Conservation (phyloP, 2,329 filamentous ascomycete species). For the Talaromyces sp. region DNA sequence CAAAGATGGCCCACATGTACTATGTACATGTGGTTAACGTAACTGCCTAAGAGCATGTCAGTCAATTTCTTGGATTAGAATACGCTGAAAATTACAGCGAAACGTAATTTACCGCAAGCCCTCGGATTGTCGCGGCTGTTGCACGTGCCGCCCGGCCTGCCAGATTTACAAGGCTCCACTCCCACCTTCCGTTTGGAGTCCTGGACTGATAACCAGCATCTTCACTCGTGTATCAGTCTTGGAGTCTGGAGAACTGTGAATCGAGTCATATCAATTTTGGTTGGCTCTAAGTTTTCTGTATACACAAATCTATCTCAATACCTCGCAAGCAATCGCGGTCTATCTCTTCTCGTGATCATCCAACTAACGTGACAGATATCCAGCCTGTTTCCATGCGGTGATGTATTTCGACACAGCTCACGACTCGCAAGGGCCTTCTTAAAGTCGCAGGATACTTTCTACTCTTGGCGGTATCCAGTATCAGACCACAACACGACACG, state of each 20-base stretch:
- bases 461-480: background rate
- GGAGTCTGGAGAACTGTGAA: background rate
- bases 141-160: conserved; percentile 9
- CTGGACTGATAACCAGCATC: no score
- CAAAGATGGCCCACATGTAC: background rate
- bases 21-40: background rate
- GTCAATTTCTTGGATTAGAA: background rate
- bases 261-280: background rate
- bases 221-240: background rate
- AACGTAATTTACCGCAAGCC: background rate
- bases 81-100: background rate
- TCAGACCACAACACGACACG: background rate
- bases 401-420: background rate
- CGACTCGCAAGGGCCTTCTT: background rate
- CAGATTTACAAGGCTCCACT: background rate
- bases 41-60: background rate
- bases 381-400: background rate
- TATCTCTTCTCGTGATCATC: background rate
- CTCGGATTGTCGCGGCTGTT: conserved; percentile 13
- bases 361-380: background rate
- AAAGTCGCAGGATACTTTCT: background rate
- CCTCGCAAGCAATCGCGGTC: background rate
- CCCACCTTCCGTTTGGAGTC: background rate
- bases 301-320: background rate
- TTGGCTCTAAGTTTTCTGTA: background rate